Conservation (phyloP, 257 asterid genomes). For the Mitragyna speciosa region DNA sequence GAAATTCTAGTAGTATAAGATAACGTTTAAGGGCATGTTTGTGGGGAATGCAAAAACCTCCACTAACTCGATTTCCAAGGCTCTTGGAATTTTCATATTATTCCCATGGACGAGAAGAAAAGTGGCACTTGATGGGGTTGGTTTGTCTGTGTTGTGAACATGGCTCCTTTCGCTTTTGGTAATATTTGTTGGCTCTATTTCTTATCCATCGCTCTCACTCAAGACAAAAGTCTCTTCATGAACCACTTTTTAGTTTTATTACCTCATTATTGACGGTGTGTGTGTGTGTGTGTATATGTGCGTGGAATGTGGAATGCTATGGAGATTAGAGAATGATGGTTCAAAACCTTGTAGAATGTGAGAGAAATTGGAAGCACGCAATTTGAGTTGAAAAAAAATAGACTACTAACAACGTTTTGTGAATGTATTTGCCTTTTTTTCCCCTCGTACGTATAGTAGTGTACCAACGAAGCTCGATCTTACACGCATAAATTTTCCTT, state of each 20-base stretch:
- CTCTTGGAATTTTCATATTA: conserved; percentile 37
- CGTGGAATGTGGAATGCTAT: not conserved
- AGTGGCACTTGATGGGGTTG: conserved; percentile 33
- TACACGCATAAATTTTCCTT: not conserved
- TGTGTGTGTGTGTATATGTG: conserved; percentile 9
- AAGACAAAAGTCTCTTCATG: conserved; percentile 28
- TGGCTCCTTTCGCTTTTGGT: conserved; percentile 29
- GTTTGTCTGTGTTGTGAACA: conserved; percentile 33
- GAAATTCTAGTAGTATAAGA: conserved; percentile 25
- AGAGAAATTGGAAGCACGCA: conserved; percentile 9
- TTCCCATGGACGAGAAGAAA: conserved; percentile 35
- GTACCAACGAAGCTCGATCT: not conserved
- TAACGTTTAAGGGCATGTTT: conserved; percentile 38
- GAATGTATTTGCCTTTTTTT: not conserved
- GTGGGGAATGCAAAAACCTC: conserved; percentile 38
- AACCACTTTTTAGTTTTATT: conserved; percentile 40
- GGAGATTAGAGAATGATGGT: conserved; percentile 14
- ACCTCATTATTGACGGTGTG: conserved; percentile 29
- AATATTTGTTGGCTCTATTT: conserved; percentile 17
- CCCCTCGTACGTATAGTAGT: no score
- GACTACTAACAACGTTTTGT: not conserved
- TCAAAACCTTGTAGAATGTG: conserved; percentile 8
- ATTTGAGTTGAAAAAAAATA: not conserved
- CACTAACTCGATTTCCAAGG: conserved; percentile 47
- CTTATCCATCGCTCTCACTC: conserved; percentile 28